Evolutionary conservation across 2,329 filamentous ascomycete genomes (phyloP), one percentile per base, ranked within the genome.

Genomic region (Thermoascus crustaceus): DNA sequence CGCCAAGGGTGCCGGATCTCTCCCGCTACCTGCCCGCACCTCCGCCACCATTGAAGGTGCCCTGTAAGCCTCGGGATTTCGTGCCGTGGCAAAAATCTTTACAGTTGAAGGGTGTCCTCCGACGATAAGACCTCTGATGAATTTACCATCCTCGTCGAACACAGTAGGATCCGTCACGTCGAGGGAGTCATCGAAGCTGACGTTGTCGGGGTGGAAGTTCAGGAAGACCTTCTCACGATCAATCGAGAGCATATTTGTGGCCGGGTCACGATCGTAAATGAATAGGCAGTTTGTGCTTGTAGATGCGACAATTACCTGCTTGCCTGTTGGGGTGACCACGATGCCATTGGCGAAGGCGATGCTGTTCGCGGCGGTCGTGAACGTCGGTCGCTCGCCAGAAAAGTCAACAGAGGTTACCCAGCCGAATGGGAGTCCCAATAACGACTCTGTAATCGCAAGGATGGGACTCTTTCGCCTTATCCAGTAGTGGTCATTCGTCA

Each of bases 321-420:
- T 46, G 3, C 43, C 41, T 19, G 37, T 42, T 16, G 41, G 43
- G 1, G 43, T 44, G 14, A 46, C 33, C 4, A 42, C 9, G 17
- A 46, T 42, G 16, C 43, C 43, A 29, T 40, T 44, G 11, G 43
- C 39, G 14, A 42, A 46, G 8, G 39, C 30, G 18, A 46, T 42
- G 2, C 38, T 34, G 3, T 24, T 34, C 17, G 43, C 41, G 17
- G 35, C 41, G 19, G 39, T 39, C 24, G 32, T 37, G 16, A 24
- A 46, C 14, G 25, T 38, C 11, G 41, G 37, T 21, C 35, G 27
- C 6, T 14, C 9, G 7, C 23, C 23, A n/a, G 34, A 30, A 16
- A 44, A 42, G 14, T 44, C 39, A 8, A 42, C 41, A 21, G 44
- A 44, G 4, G 37, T 39, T 7, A 44, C 43, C 43, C 43, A 46